These are phyloP conservation scores for Hyphopichia wangnamkhiaoensis DNA, from an alignment of 1,139 yeast species.

Conservation along the genomic window DNA sequence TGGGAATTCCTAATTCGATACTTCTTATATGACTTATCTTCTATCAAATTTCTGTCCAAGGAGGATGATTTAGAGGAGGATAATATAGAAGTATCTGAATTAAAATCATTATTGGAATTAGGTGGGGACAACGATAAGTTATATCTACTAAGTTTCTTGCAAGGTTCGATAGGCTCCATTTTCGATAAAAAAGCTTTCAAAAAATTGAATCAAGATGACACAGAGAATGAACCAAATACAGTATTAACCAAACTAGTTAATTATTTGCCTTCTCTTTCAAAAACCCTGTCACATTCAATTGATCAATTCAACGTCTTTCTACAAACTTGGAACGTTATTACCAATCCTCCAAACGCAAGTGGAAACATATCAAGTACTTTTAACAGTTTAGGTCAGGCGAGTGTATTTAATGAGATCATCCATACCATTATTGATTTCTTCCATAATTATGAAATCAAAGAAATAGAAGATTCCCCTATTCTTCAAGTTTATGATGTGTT, in stretches of 20 bases:
- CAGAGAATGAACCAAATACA: slow-evolving; percentile 18
- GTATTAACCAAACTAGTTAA: slow-evolving; percentile 23
- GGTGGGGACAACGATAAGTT: slow-evolving; percentile 13
- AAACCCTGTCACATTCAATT: slow-evolving; percentile 21
- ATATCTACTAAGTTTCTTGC: slow-evolving; percentile 25
- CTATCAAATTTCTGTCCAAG: slow-evolving; percentile 21
- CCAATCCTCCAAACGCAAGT: slow-evolving; percentile 16
- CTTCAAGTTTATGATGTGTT: slow-evolving; percentile 16
- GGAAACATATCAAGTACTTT: slow-evolving; percentile 23
- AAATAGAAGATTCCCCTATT: slow-evolving; percentile 9
- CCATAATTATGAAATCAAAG: slow-evolving; percentile 17
- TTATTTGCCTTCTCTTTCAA: slow-evolving; percentile 23
- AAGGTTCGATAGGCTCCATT: slow-evolving; percentile 26
- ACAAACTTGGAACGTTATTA: slow-evolving; percentile 30
- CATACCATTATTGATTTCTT: slow-evolving; percentile 26
- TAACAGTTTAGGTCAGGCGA: slow-evolving; percentile 24
- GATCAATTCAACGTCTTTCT: slow-evolving; percentile 24
- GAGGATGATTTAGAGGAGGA: slow-evolving; percentile 14
- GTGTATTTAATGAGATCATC: slow-evolving; percentile 28
- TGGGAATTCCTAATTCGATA: slow-evolving; percentile 43
- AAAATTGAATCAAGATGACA: slow-evolving; percentile 14
- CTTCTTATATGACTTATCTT: slow-evolving; percentile 43
- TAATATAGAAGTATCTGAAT: slow-evolving; percentile 18
- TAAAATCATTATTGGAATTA: slow-evolving; percentile 25
- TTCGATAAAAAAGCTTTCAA: slow-evolving; percentile 15